These are phyloP conservation scores for Myxozyma sirexii DNA, from an alignment of 805 yeast species.

Conservation along the genomic window DNA sequence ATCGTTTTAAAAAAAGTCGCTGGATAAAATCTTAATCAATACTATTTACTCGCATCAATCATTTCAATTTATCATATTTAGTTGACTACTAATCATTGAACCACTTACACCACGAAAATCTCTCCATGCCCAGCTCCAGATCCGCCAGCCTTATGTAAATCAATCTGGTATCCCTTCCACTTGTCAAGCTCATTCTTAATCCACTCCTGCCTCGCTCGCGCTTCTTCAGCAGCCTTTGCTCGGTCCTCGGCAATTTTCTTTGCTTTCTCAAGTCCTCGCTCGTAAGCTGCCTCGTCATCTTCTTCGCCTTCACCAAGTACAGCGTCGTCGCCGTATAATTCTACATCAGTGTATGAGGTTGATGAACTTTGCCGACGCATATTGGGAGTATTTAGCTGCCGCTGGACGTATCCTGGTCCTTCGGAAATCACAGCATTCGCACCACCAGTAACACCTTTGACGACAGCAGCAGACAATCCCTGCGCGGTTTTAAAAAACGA, in stretches of 20 bases:
- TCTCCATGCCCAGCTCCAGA: constrained; percentile 27
- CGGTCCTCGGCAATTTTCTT: constrained; percentile 3
- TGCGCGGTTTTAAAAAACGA: constrained; percentile 31
- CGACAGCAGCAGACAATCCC: constrained; percentile 32
- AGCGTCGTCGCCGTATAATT: constrained; percentile 24
- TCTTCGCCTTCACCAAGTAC: constrained; percentile 17
- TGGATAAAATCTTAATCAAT: no score
- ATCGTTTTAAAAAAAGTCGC: no score
- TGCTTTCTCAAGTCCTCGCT: constrained; percentile 14
- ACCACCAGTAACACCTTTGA: constrained; percentile 32
- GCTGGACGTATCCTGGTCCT: constrained; percentile 7
- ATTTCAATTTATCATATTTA: no score
- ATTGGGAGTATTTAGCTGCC: constrained; percentile 6
- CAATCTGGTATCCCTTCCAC: constrained; percentile 32
- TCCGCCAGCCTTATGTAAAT: constrained; percentile 21
- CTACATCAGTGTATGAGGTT: constrained; percentile 29
- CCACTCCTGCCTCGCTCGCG: constrained; percentile 19
- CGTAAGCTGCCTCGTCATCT: constrained; percentile 20
- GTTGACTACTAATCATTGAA: neutral
- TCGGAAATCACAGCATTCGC: constrained; percentile 30
- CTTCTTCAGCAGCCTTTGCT: constrained; percentile 12
- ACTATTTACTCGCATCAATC: no score
- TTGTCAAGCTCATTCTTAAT: constrained; percentile 26
- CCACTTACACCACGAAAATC: constrained; percentile 22
- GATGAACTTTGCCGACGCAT: constrained; percentile 4